Conservation (phyloP, 768 basidiomycete genomes). For the Boletus subparvulus region DNA sequence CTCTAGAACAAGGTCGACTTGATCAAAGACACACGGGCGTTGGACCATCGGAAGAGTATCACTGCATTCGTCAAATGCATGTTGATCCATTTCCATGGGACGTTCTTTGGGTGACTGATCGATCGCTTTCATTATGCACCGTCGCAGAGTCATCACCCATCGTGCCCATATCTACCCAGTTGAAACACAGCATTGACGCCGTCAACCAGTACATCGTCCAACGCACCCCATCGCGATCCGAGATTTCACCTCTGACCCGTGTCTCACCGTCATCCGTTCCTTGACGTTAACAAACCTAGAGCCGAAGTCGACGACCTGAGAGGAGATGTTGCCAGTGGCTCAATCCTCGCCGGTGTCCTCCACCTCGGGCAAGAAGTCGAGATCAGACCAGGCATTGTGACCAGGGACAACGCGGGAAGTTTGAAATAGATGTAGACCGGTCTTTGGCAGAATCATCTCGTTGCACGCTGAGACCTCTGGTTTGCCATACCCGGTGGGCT, state of each 20-base stretch:
- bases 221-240: no score
- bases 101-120: background rate
- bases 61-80: slow-evolving; percentile 90
- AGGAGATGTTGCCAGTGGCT: slow-evolving; percentile 98
- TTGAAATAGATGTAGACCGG: slow-evolving; percentile 90
- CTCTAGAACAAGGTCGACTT: slow-evolving; percentile 96
- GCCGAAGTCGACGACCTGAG: slow-evolving; percentile 96
- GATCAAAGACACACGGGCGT: slow-evolving; percentile 90
- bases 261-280: slow-evolving; percentile 96
- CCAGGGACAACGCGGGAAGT: slow-evolving; percentile 88
- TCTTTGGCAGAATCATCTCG: slow-evolving; percentile 88
- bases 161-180: slow-evolving; percentile 97
- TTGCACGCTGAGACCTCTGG: slow-evolving; percentile 89
- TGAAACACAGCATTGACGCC: slow-evolving; percentile 99
- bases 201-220: no score
- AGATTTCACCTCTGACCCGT: slow-evolving; percentile 88
- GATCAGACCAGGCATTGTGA: slow-evolving; percentile 95
- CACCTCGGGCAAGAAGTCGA: slow-evolving; percentile 91
- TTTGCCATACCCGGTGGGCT: slow-evolving; percentile 98
- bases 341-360: slow-evolving; percentile 90
- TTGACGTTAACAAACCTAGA: slow-evolving; percentile 99
- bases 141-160: slow-evolving; percentile 97
- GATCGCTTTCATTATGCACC: slow-evolving; percentile 57
- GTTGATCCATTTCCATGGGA: slow-evolving; percentile 10
- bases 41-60: slow-evolving; percentile 96